A percentile compares a stretch with the other conserved stretches of the same genome.
Evolutionary conservation across 164 flowering plant species (phyloP).

Genomic region (Dillenia suffruticosa): DNA sequence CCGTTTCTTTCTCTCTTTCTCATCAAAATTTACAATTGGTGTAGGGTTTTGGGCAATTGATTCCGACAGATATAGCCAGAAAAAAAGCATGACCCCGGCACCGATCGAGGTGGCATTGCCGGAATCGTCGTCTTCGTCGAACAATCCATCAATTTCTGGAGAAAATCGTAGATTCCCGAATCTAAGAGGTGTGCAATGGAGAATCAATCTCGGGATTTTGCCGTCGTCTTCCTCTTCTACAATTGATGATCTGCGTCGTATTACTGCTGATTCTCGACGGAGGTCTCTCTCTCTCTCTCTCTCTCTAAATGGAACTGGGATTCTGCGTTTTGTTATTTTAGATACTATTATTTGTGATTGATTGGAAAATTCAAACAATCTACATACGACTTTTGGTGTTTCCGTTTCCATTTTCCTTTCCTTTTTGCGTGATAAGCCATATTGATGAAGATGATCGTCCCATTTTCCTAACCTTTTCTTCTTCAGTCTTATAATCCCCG

Average conservation of each 20-base stretch:
- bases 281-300: slow-evolving; percentile 36
- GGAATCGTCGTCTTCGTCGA: slow-evolving; percentile 5
- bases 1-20: not conserved
- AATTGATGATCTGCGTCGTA: slow-evolving; percentile 78
- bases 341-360: not conserved
- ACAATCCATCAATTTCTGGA: not conserved
- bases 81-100: slow-evolving; percentile 17
- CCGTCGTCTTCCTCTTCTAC: slow-evolving; percentile 54
- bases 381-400: not conserved
- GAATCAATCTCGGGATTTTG: slow-evolving; percentile 79
- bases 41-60: slow-evolving; percentile 8
- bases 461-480: not conserved
- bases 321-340: not conserved
- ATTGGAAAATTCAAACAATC: not conserved
- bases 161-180: slow-evolving; percentile 26
- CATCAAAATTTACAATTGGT: not conserved
- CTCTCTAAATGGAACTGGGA: not conserved
- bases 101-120: slow-evolving; percentile 15
- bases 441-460: no score
- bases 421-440: not conserved
- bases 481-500: slow-evolving; percentile 3
- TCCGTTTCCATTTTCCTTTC: not conserved
- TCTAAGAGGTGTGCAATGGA: slow-evolving; percentile 87
- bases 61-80: slow-evolving; percentile 4
- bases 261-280: slow-evolving; percentile 79